Percentiles rank a stretch among this genome's conserved stretches.
Conservation (phyloP, 129 eudicot species). For the Saussurea involucrata region DNA sequence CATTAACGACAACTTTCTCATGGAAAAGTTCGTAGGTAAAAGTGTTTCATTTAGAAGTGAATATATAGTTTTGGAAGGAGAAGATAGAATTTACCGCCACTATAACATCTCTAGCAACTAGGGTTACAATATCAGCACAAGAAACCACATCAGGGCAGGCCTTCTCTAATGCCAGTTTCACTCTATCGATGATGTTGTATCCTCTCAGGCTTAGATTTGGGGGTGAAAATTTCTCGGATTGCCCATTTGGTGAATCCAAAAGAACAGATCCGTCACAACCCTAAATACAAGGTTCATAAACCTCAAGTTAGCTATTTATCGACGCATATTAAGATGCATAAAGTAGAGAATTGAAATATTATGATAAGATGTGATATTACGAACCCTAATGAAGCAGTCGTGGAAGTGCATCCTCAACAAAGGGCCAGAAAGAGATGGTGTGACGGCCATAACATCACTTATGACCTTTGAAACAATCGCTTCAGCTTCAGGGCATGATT, state of each 20-base stretch:
- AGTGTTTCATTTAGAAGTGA: too few relatives aligned
- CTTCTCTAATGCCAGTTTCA: constrained; percentile 46
- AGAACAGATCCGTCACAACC: constrained; percentile 71
- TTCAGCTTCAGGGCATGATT: constrained; percentile 58
- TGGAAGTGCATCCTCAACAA: constrained; percentile 66
- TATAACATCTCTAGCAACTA: constrained; percentile 50
- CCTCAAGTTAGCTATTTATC: not conserved
- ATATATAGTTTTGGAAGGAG: not conserved
- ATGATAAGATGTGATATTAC: not conserved
- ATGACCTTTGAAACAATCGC: constrained; percentile 30
- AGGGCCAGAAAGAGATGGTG: constrained; percentile 64
- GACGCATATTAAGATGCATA: too few relatives aligned
- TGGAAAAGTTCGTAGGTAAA: too few relatives aligned
- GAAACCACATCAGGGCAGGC: constrained; percentile 61
- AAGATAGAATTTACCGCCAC: constrained; percentile 34
- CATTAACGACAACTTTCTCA: too few relatives aligned
- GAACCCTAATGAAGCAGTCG: constrained; percentile 68
- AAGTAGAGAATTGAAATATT: not conserved
- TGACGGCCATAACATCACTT: constrained; percentile 32
- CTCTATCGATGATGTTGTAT: constrained; percentile 46
- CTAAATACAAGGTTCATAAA: constrained; percentile 12
- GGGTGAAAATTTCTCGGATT: constrained; percentile 45
- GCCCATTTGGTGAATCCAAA: constrained; percentile 41
- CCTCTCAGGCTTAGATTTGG: constrained; percentile 64
- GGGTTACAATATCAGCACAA: constrained; percentile 61